Conservation (phyloP, 1,284 basidiomycete genomes). For the Neotropicomus parvogracilis region DNA sequence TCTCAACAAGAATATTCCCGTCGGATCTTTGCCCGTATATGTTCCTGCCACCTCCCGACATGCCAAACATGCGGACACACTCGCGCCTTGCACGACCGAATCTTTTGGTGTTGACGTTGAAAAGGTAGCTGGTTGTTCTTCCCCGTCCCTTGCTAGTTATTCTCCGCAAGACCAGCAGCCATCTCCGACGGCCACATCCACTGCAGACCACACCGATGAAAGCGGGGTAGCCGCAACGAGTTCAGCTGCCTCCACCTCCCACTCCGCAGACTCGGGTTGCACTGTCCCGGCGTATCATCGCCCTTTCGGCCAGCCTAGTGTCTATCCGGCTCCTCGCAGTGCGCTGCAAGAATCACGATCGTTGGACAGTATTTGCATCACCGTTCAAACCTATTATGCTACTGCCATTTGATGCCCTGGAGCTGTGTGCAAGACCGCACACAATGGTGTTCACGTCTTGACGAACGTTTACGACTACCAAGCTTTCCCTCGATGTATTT, state of each 20-base stretch:
- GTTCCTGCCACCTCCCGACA: constrained; percentile 8
- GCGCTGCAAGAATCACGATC: constrained; percentile 7
- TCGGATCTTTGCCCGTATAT: constrained; percentile 25
- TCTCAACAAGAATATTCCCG: constrained; percentile 13
- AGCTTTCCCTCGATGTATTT: constrained; percentile 2
- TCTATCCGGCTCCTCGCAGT: constrained; percentile 4
- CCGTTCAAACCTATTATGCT: constrained; percentile 15
- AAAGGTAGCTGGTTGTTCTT: constrained; percentile 13
- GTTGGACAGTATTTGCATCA: constrained; percentile 12
- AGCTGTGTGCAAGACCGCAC: constrained; percentile 18
- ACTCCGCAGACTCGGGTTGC: not conserved
- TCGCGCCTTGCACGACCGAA: not conserved
- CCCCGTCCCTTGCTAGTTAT: constrained; percentile 17
- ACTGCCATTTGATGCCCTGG: constrained; percentile 7
- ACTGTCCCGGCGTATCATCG: constrained; percentile 15
- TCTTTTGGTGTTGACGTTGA: constrained; percentile 19
- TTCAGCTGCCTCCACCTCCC: not conserved
- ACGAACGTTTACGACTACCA: constrained; percentile 15
- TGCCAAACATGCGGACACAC: not conserved
- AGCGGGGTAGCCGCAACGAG: not conserved
- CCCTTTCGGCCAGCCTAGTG: constrained; percentile 19
- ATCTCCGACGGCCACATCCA: constrained; percentile 6
- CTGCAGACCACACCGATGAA: constrained; percentile 4
- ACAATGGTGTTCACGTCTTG: constrained; percentile 9
- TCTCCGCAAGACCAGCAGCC: constrained; percentile 2